Evolutionary conservation across 345 rosid genomes (phyloP).

Genomic region (Eutrema japonicum): DNA sequence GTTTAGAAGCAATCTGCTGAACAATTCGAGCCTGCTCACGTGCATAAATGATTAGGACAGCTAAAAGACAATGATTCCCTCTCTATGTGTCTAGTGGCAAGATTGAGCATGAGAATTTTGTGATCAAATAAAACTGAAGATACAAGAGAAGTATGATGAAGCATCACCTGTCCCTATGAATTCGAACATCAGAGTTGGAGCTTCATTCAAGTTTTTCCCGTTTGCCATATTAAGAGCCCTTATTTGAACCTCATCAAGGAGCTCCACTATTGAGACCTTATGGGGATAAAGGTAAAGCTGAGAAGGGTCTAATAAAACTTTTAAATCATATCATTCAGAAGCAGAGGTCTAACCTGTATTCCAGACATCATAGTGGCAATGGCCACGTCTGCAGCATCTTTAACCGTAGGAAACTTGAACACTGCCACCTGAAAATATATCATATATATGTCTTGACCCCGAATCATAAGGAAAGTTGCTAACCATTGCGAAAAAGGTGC

Average conservation of each 20-base stretch:
- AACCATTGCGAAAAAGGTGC: conserved; percentile 6
- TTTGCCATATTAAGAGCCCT: conserved; percentile 88
- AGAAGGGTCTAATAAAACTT: conserved; percentile 14
- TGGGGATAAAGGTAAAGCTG: conserved; percentile 26
- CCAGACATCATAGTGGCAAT: conserved; percentile 86
- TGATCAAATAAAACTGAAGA: background rate
- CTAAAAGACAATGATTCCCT: conserved; percentile 14
- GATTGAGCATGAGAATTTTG: conserved; percentile 14
- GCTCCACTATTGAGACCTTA: conserved; percentile 89
- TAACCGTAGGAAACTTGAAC: conserved; percentile 88
- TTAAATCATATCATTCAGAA: conserved; percentile 9
- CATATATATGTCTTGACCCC: background rate
- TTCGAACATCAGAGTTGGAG: conserved; percentile 94
- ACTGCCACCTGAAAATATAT: conserved; percentile 75
- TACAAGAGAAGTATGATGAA: background rate
- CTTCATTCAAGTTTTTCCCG: conserved; percentile 75
- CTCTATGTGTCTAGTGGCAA: background rate
- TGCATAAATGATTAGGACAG: conserved; percentile 48
- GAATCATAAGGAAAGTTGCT: background rate
- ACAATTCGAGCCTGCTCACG: conserved; percentile 80
- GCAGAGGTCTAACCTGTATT: conserved; percentile 65
- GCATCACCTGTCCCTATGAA: conserved; percentile 81
- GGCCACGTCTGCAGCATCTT: conserved; percentile 98
- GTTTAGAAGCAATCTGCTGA: conserved; percentile 80
- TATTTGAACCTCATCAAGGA: conserved; percentile 87